Evolutionary conservation across 495 filamentous ascomycete genomes (phyloP).

Genomic region (Tuber microsphaerosporum): DNA sequence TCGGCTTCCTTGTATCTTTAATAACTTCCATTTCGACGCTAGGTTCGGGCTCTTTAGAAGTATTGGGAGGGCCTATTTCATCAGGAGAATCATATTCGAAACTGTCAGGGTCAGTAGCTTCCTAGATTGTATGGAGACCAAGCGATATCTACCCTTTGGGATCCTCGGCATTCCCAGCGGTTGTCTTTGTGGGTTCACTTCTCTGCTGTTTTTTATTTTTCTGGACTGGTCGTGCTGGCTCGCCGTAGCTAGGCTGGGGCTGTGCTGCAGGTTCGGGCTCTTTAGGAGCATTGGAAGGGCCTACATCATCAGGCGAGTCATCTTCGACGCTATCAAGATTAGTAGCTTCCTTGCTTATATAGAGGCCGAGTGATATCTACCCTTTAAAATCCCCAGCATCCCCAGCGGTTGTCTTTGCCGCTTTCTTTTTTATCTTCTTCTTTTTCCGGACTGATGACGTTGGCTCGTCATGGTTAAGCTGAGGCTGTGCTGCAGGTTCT

Average conservation of each 20-base stretch:
- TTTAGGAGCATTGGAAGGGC: neutral
- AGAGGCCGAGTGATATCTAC: neutral
- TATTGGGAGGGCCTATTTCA: too few species aligned
- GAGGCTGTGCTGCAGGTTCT: constrained; percentile 23
- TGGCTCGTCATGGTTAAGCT: neutral
- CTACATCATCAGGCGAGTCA: neutral
- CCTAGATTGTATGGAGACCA: too few species aligned
- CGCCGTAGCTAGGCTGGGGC: too few species aligned
- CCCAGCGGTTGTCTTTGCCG: neutral
- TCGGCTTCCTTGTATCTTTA: neutral
- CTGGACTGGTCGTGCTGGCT: neutral
- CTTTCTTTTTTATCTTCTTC: neutral
- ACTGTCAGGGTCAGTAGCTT: too few species aligned
- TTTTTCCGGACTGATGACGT: neutral
- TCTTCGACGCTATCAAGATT: neutral
- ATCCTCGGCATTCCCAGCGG: too few species aligned
- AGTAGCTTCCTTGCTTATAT: neutral
- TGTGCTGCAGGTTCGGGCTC: neutral
- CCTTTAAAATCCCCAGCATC: neutral
- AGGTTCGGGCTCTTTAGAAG: too few species aligned
- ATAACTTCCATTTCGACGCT: too few species aligned
- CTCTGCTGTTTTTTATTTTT: neutral
- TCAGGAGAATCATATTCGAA: too few species aligned
- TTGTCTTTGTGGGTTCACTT: neutral
- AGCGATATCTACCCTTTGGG: neutral